A percentile compares a stretch with the other conserved stretches of the same genome.
These are phyloP conservation scores for Sanghuangporus sanghuang DNA, from an alignment of 1,284 basidiomycete species.

Conservation along the genomic window DNA sequence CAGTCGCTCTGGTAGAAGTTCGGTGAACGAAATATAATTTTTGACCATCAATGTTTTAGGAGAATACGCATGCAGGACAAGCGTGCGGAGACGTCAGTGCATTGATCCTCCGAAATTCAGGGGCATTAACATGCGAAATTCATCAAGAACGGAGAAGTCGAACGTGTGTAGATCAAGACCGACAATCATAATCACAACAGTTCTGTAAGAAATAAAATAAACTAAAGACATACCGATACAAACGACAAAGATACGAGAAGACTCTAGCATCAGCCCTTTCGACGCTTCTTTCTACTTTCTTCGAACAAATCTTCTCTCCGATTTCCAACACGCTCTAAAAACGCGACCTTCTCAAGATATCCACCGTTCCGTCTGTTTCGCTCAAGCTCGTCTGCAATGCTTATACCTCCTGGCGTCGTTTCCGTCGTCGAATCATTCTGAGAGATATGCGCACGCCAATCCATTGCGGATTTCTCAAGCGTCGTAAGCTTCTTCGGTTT, in stretches of 20 bases:
- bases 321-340: slow-evolving; percentile 67
- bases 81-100: no score
- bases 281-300: slow-evolving; percentile 51
- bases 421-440: slow-evolving; percentile 28
- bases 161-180: background rate
- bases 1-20: no score
- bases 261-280: slow-evolving; percentile 30
- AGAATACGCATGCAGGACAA: no score
- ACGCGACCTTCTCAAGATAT: slow-evolving; percentile 78
- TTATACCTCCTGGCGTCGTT: background rate
- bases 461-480: slow-evolving; percentile 77
- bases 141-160: background rate
- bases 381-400: slow-evolving; percentile 64
- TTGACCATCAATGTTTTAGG: no score
- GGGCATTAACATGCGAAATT: background rate
- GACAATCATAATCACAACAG: no score
- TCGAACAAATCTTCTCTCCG: slow-evolving; percentile 62
- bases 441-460: slow-evolving; percentile 67
- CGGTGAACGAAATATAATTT: no score
- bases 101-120: no score
- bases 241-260: background rate
- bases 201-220: no score
- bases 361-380: slow-evolving; percentile 54
- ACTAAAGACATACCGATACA: background rate
- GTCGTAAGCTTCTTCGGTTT: slow-evolving; percentile 75